Evolutionary conservation across 257 asterid species (phyloP).

Genomic region (Anisodus tanguticus): DNA sequence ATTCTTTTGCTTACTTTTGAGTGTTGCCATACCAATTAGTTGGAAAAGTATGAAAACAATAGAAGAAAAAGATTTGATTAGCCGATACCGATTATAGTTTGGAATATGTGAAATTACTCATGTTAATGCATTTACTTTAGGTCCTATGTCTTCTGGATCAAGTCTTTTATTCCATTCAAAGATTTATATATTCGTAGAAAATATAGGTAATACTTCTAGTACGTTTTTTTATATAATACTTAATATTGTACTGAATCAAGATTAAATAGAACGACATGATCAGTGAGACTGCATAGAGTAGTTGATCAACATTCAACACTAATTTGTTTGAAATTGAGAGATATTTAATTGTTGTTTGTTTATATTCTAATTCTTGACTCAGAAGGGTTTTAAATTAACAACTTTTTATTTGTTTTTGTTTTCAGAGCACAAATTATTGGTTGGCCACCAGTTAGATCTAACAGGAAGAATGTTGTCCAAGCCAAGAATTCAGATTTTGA

Average conservation of each 20-base stretch:
- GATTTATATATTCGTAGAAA: not conserved
- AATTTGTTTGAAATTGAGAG: not conserved
- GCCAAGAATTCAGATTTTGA: not conserved
- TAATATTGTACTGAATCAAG: too few relatives aligned
- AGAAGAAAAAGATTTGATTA: not conserved
- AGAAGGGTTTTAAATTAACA: not conserved
- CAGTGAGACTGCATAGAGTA: not conserved
- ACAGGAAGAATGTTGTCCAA: not conserved
- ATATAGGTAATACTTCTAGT: not conserved
- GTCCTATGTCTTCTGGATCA: not conserved
- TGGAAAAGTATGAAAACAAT: too few relatives aligned
- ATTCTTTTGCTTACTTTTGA: not conserved
- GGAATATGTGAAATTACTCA: not conserved
- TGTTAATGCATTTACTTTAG: not conserved
- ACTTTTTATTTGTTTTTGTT: not conserved
- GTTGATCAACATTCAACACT: not conserved
- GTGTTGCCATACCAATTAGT: too few relatives aligned
- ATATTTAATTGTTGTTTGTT: too few relatives aligned
- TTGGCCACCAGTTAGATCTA: constrained; percentile 25
- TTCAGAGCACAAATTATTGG: not conserved
- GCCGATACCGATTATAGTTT: too few relatives aligned
- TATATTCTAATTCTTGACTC: not conserved
- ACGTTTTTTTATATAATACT: too few relatives aligned
- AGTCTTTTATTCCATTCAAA: not conserved
- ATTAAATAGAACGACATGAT: too few relatives aligned